A percentile compares a stretch with the other conserved stretches of the same genome.
Evolutionary conservation across 129 eudicot species (phyloP).

Genomic region (Ambrosia artemisiifolia): DNA sequence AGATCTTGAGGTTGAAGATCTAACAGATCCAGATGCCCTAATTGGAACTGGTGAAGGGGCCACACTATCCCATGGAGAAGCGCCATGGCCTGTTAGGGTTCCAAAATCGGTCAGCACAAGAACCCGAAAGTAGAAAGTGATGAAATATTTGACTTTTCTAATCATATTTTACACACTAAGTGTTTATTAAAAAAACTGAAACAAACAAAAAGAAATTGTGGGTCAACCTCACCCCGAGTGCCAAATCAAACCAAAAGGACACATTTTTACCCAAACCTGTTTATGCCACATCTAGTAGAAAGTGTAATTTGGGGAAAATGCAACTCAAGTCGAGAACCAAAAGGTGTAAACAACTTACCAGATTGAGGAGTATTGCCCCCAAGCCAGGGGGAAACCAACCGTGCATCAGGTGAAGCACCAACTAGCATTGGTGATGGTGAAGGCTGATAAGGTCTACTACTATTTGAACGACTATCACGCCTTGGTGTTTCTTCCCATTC

Average conservation of each 20-base stretch:
- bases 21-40: slow-evolving; percentile 82
- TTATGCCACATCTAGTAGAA: slow-evolving; percentile 1
- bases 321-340: not conserved
- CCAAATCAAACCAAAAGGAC: not conserved
- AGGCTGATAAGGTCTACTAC: slow-evolving; percentile 41
- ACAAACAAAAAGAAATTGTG: not conserved
- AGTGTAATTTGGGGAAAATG: not conserved
- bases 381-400: slow-evolving; percentile 84
- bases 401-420: slow-evolving; percentile 70
- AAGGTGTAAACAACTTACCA: slow-evolving; percentile 33
- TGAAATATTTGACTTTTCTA: not conserved
- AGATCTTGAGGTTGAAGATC: slow-evolving; percentile 64
- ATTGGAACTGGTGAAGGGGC: slow-evolving; percentile 96
- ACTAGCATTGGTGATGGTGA: slow-evolving; percentile 66
- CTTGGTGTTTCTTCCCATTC: slow-evolving; percentile 78
- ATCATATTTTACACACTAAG: not conserved
- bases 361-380: slow-evolving; percentile 73
- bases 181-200: not conserved
- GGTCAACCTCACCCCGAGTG: not conserved
- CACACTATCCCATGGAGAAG: slow-evolving; percentile 92
- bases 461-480: slow-evolving; percentile 41
- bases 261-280: not conserved
- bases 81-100: slow-evolving; percentile 35
- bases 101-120: slow-evolving; percentile 13
- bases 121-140: slow-evolving; percentile 8